Evolutionary conservation across 352 stramenopile genomes (phyloP), one percentile per base, ranked within the genome.

Genomic region (Pythium guiyangense): DNA sequence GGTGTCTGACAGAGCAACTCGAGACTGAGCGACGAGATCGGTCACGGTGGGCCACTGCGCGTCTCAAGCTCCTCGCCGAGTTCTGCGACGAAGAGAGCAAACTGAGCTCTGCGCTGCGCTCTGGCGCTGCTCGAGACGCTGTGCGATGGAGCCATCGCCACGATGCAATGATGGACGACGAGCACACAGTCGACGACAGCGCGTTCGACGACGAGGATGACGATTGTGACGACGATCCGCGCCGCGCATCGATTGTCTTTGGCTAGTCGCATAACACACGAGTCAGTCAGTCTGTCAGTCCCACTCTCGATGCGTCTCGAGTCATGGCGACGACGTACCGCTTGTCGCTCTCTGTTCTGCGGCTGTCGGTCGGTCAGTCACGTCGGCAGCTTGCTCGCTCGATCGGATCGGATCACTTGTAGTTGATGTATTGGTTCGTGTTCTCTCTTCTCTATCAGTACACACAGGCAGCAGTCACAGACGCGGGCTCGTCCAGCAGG

Each of bases 21-120:
- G 75, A 86, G 45, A 70, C 57, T 0, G 82, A 92, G 45, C 70
- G 79, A 15, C 73, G 69, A 55, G 82, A 92, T 34, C 70, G 82
- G 22, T 84, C 77, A 46, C 68, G 71, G 11, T 92, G 82, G 79
- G 82, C 82, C 6, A 83, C 75, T 18, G 72, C 77, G 34, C 67
- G 82, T 18, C 66, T 92, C 11, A 84, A 89, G 61, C 62, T 92
- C 42, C 66, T 92, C 8, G 79, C 79, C 15, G 78, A 90, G 59
- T 92, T 92, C 55, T 92, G 82, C 31, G 82, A 92, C 52, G 82
- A 90, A 72, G 82, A 90, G 53, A 88, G 71, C 72, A 90, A 88
- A 49, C 62, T 92, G 53, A 71, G 62, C 42, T 74, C 64, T 14
- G 62, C 61, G 39, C 52, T 79, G 8, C 63, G 43, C n/a, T 60